Evolutionary conservation across 2,329 filamentous ascomycete genomes (phyloP), one percentile per base, ranked within the genome.

Genomic region (Trichophyton rubrum): DNA sequence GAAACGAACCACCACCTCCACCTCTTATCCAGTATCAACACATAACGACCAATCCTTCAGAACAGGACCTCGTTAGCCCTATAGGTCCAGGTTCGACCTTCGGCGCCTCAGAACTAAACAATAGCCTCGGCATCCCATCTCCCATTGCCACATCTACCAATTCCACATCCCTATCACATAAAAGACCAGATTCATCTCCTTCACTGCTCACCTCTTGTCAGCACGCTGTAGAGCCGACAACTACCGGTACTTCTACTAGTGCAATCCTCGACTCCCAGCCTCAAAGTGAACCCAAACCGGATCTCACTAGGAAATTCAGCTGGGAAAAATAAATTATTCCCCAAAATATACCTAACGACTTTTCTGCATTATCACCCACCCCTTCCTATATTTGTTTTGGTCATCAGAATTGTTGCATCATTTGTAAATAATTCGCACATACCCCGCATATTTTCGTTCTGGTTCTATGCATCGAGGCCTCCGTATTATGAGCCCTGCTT

Each of bases 271-370:
- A 41, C 17, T 22, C 27, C 20, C 58, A 45, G 35, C 13, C 38
- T 33, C 35, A 9, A 33, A 11, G 6, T 43, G 58, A 22, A 15
- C 41, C 38, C 22, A 47, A 30, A 40, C 59, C 27, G 27, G 13
- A 33, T 11, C 41, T 22, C 33, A 57, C 59, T 7, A 61, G 60
- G 30, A 63, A 63, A 30, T 63, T 63, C 38, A 63, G 62, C 15
- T 63, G 62, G 62, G 62, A 63, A 43, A 57, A 62, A 40, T 63
- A 38, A 60, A 8, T 15, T 27, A 20, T n/a, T 35, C 49, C n/a
- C 49, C 9, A 30, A 49, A 13, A 0, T 9, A 49, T 20, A 22
- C 8, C 20, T 38, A 55, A 38, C 15, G 49, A 13, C 49, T 33
- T 53, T 53, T 53, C 11, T 38, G 33, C 33, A 38, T 38, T 38